Base-by-base conservation (phyloP, 495 filamentous ascomycete species). In the Hypoxylon subgilvum region DNA sequence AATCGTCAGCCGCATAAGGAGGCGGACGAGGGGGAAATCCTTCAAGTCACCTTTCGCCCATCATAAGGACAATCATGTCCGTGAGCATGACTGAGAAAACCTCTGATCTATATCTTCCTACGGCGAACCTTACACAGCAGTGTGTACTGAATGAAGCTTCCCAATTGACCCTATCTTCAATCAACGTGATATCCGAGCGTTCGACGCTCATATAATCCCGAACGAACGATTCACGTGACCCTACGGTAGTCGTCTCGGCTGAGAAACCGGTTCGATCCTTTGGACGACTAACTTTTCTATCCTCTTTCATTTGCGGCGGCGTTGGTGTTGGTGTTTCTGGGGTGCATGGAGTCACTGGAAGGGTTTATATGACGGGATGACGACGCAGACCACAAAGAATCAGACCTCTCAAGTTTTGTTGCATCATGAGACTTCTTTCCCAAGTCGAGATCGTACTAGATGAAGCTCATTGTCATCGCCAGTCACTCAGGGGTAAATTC, bases 21-120 rank as follows among this genome's bases (percentile, higher is more conserved):
- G 52, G 30, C 67, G 67, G 9, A 70, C 67, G n/a, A 53, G 67
- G 17, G 67, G 67, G 25, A 70, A 68, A 47, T 70, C 67, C 19
- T 70, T 70, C 48, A 70, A 70, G 44, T 49, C 64, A 6, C 19
- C 61, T 4, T 68, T 70, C 16, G 49, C 32, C 13, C 56, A 65
- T 27, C 64, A 68, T 31, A 70, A 65, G 44, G 67, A 69, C 31
- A 63, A 70, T 19, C 43, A 70, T 27, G 63, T 70, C 32, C 67
- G 45, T 25, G 67, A 70, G 49, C 32, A 68, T 44, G 67, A 70
- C 34, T 68, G 49, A 61, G 19, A 8, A 51, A n/a, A 14, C 34
- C 34, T 38, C 56, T 13, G 16, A 23, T 17, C 17, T 22, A 45
- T 4, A 19, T 28, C 19, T 22, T 22, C 43, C 43, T 25, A 14